Percentiles rank a stretch among this genome's conserved stretches.
These are phyloP conservation scores for Fraxinus ornus DNA, from an alignment of 305 asterid genomes.

Conservation along the genomic window DNA sequence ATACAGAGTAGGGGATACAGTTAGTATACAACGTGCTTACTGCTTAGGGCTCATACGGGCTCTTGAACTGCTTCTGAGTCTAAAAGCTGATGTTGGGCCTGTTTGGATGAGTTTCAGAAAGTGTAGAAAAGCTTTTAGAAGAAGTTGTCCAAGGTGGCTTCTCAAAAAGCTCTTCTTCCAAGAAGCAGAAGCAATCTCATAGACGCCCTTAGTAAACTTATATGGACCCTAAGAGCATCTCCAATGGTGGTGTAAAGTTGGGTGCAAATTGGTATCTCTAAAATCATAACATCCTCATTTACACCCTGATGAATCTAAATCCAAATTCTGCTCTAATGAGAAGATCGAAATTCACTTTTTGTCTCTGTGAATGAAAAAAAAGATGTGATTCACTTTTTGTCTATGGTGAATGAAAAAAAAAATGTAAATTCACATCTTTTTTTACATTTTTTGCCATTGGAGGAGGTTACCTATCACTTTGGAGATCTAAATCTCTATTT, in stretches of 20 bases:
- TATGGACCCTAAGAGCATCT: neutral
- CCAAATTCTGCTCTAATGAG: neutral
- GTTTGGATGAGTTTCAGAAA: neutral
- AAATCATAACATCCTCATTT: neutral
- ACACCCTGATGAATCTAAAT: neutral
- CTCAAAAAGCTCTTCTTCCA: neutral
- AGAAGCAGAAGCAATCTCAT: neutral
- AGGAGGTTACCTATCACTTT: neutral
- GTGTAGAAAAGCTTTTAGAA: neutral
- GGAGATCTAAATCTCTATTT: neutral
- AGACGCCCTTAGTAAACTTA: neutral
- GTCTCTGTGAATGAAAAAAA: neutral
- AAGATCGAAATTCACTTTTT: neutral
- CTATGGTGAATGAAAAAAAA: neutral
- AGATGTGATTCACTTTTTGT: neutral
- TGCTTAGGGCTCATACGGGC: neutral
- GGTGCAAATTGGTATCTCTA: neutral
- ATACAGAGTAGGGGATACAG: neutral
- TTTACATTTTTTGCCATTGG: neutral
- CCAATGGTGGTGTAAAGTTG: neutral
- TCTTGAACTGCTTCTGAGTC: neutral
- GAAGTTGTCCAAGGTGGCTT: neutral
- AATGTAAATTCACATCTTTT: neutral
- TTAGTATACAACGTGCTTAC: neutral
- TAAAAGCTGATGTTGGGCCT: neutral